phyloP scores from a whole-genome alignment of 306 rosid genomes.

The Sechiopsis laciniata region DNA sequence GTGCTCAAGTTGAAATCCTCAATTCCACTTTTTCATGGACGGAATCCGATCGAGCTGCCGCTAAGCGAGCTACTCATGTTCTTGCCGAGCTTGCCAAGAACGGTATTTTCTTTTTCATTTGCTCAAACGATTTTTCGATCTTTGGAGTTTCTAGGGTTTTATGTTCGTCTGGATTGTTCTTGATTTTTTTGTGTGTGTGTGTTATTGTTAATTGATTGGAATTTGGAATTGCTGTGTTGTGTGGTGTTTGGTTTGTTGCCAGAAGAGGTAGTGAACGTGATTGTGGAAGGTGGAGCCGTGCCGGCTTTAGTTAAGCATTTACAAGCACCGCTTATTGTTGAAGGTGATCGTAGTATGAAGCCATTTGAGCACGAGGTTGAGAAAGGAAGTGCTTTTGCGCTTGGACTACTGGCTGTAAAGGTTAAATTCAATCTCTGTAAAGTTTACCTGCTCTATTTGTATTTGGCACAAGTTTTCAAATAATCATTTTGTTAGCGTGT shows the following conservation, averaged over 20 bases:
- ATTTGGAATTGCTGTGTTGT: background rate
- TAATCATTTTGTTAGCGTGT: background rate
- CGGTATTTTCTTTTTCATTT: slow-evolving; percentile 33
- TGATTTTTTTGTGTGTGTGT: no score
- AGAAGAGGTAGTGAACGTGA: slow-evolving; percentile 94
- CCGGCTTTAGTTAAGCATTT: slow-evolving; percentile 87
- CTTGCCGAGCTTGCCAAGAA: slow-evolving; percentile 97
- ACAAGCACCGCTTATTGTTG: slow-evolving; percentile 58
- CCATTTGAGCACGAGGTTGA: slow-evolving; percentile 93
- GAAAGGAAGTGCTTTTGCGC: slow-evolving; percentile 93
- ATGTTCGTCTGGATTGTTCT: background rate
- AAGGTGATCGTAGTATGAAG: slow-evolving; percentile 41
- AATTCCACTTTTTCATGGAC: slow-evolving; percentile 67
- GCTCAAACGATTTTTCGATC: background rate
- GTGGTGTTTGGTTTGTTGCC: slow-evolving; percentile 22
- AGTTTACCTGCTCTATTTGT: background rate
- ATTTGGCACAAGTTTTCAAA: background rate
- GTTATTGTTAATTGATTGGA: background rate
- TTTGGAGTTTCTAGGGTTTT: slow-evolving; percentile 20
- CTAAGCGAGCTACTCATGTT: slow-evolving; percentile 92
- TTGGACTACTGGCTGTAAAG: slow-evolving; percentile 97
- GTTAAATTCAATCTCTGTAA: slow-evolving; percentile 28
- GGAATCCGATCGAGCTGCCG: slow-evolving; percentile 77
- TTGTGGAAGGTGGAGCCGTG: slow-evolving; percentile 90
- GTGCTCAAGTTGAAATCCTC: slow-evolving; percentile 58